Base-by-base conservation (phyloP, 345 rosid genomes). In the Gossypium raimondii region DNA sequence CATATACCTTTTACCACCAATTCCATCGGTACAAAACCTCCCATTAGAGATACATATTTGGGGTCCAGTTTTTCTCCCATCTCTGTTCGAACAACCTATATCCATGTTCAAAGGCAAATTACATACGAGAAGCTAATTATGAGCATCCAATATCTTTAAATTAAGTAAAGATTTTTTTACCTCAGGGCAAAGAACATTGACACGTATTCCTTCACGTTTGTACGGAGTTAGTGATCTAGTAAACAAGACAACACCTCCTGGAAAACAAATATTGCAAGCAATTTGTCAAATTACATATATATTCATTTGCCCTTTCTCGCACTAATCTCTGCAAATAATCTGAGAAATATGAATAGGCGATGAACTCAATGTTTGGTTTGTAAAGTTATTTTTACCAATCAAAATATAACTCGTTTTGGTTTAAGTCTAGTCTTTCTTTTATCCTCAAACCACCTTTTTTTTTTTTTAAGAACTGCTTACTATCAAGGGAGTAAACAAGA, bases 171-270 rank as follows among this genome's bases (percentile, higher is more conserved):
- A 34, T 5, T 34, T 14, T 41, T 79, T 71, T 77, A 93, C 98
- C 93, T 93, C 98, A n/a, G 98, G 98, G 84, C 98, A 94, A 83
- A 94, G 95, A 69, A 87, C 98, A 81, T 94, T 94, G 79, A 91
- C 59, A 29, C 98, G 92, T 68, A 94, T 92, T 72, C 98, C 98
- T 78, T 74, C 77, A 52, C 84, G 90, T 80, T 78, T 85, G 65
- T 74, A 82, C 27, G 81, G 81, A 13, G 69, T 83, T 60, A 94
- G 87, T 71, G 98, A 86, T 83, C 98, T 89, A 51, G 98, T 89
- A 84, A 94, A 94, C 84, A 94, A 75, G 47, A 91, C 80, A 77
- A 94, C 93, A 55, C 98, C 98, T 8, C 86, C 98, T 94, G 80
- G 44, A 68, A 68, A 73, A 61, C 58, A 73, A 64, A 80, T 14